Conservation (phyloP, 1,284 basidiomycete species). For the Cryptococcus sp. region DNA sequence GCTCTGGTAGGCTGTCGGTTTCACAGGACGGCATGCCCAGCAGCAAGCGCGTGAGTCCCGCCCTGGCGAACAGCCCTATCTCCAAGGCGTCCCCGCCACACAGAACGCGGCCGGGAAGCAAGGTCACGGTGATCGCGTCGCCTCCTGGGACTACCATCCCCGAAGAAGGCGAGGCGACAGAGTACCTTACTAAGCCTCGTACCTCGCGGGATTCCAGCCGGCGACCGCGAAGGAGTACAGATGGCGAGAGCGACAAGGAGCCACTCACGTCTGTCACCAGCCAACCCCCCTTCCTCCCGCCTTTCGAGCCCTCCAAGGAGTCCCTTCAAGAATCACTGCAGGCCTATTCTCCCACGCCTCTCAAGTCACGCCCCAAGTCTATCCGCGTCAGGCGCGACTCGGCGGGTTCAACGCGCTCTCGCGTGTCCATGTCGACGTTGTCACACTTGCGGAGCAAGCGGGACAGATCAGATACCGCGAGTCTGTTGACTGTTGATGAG, state of each 20-base stretch:
- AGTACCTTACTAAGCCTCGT: constrained; percentile 5
- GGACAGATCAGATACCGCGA: constrained; percentile 82
- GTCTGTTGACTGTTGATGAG: constrained; percentile 92
- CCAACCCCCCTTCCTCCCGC: constrained; percentile 63
- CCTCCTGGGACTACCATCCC: constrained; percentile 36
- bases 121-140: constrained; percentile 18
- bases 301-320: constrained; percentile 72
- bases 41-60: constrained; percentile 4
- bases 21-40: neutral
- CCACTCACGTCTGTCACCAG: constrained; percentile 20
- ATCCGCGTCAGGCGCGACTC: constrained; percentile 55
- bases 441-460: constrained; percentile 72
- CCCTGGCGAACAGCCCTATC: neutral
- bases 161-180: constrained; percentile 32
- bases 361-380: constrained; percentile 26
- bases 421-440: constrained; percentile 66
- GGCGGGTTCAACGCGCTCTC: constrained; percentile 52
- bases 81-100: constrained; percentile 19
- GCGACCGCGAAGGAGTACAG: neutral
- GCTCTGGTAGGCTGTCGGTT: too few species aligned
- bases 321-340: constrained; percentile 74
- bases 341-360: constrained; percentile 32
- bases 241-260: constrained; percentile 18
- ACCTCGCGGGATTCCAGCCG: neutral
- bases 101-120: constrained; percentile 21